Conservation (phyloP, 1,284 basidiomycete species). For the Gymnopus androsaceus region DNA sequence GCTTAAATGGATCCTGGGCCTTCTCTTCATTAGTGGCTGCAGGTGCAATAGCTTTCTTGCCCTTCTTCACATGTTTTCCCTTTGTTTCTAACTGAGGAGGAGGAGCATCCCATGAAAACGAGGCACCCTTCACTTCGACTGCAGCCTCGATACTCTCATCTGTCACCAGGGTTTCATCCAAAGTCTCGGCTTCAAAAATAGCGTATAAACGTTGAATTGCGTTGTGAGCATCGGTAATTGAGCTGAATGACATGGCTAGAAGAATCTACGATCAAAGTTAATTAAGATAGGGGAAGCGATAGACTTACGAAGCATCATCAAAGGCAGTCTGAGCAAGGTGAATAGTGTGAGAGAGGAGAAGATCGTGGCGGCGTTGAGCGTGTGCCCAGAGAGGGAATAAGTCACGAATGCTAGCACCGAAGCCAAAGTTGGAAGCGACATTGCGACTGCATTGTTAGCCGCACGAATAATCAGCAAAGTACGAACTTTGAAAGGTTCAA, state of each 20-base stretch:
- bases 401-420: slow-evolving; percentile 86
- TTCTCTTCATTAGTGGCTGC: slow-evolving; percentile 26
- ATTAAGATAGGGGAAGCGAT: not conserved
- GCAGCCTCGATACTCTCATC: slow-evolving; percentile 60
- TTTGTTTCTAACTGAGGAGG: slow-evolving; percentile 54
- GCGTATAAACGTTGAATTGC: slow-evolving; percentile 69
- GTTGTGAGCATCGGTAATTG: slow-evolving; percentile 79
- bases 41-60: slow-evolving; percentile 21
- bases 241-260: slow-evolving; percentile 75
- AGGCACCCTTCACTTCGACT: slow-evolving; percentile 64
- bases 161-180: slow-evolving; percentile 54
- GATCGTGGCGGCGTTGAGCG: slow-evolving; percentile 68
- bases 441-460: slow-evolving; percentile 66
- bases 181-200: slow-evolving; percentile 79
- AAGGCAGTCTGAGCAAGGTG: slow-evolving; percentile 71
- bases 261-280: slow-evolving; percentile 3
- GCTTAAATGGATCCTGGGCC: slow-evolving; percentile 49
- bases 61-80: slow-evolving; percentile 39
- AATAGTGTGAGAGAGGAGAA: slow-evolving; percentile 87
- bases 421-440: slow-evolving; percentile 79
- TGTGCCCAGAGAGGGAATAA: slow-evolving; percentile 72
- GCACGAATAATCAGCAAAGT: slow-evolving; percentile 74
- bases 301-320: slow-evolving; percentile 72
- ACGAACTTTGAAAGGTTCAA: slow-evolving; percentile 61
- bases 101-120: slow-evolving; percentile 85